A percentile compares a stretch with the other conserved stretches of the same genome.
phyloP scores from a whole-genome alignment of 768 basidiomycete genomes.

The Polyporus arcularius region DNA sequence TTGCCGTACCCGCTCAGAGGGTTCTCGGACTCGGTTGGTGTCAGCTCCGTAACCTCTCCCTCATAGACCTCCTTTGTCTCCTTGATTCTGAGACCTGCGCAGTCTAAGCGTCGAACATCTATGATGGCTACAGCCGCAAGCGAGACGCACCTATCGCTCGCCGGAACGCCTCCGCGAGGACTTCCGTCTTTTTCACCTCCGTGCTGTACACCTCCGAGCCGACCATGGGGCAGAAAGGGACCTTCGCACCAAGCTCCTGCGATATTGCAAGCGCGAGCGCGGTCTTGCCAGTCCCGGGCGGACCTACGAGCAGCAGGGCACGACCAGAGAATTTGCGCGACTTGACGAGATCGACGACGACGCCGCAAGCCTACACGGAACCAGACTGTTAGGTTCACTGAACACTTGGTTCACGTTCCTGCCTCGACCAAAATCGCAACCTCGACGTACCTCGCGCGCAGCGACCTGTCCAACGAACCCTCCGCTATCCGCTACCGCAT shows the following conservation, averaged over 20 bases:
- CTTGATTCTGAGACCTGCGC: constrained; percentile 89
- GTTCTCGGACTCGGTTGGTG: constrained; percentile 95
- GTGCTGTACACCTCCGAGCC: constrained; percentile 96
- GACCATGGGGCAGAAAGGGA: constrained; percentile 99
- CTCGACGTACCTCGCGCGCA: constrained; percentile 77
- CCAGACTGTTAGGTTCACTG: background rate
- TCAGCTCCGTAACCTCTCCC: constrained; percentile 96
- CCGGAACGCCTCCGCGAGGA: constrained; percentile 91
- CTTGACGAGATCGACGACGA: constrained; percentile 87
- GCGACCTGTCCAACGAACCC: constrained; percentile 91
- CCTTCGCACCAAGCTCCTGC: constrained; percentile 91
- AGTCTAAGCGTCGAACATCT: background rate
- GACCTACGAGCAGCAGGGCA: constrained; percentile 89
- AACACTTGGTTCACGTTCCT: background rate
- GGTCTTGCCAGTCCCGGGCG: constrained; percentile 97
- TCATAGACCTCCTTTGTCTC: constrained; percentile 99
- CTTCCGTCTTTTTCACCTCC: constrained; percentile 99
- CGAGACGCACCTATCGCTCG: constrained; percentile 84
- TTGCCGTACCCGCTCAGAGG: constrained; percentile 97
- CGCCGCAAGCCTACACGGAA: constrained; percentile 75
- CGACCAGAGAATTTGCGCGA: constrained; percentile 93
- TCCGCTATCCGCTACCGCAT: constrained; percentile 67
- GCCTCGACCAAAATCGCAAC: background rate
- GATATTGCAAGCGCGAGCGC: constrained; percentile 94
- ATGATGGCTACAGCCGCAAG: background rate